These are phyloP conservation scores for Trametes versicolor DNA, from an alignment of 1,284 basidiomycete genomes.

Conservation along the genomic window DNA sequence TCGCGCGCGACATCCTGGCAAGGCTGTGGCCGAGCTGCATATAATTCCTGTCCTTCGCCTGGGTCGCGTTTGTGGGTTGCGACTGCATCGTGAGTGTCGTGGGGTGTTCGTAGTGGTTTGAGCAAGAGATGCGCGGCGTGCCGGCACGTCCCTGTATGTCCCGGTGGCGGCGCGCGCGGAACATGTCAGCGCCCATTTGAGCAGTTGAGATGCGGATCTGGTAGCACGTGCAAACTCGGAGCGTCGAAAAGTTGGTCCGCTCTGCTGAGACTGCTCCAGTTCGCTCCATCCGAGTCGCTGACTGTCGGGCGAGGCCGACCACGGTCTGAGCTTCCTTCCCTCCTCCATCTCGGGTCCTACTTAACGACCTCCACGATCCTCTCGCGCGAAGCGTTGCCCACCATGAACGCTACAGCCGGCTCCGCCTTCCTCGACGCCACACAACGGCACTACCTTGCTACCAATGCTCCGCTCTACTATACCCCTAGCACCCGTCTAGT, in stretches of 20 bases:
- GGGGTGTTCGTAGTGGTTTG: conserved; percentile 13
- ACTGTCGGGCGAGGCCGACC: background rate
- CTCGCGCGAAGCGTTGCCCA: conserved; percentile 3
- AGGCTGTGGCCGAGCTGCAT: conserved; percentile 71
- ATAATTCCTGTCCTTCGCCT: conserved; percentile 78
- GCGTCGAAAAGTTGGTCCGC: background rate
- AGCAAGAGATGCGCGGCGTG: conserved; percentile 3
- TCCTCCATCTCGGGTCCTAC: conserved; percentile 1
- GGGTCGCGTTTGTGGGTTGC: conserved; percentile 66
- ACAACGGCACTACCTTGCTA: conserved; percentile 41
- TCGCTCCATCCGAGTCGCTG: conserved; percentile 6
- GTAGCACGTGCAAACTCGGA: conserved; percentile 14
- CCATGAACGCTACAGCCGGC: conserved; percentile 39
- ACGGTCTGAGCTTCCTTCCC: background rate
- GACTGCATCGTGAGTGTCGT: conserved; percentile 36
- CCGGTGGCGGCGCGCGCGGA: background rate
- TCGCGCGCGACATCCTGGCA: conserved; percentile 65
- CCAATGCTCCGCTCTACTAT: conserved; percentile 42
- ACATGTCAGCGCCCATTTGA: conserved; percentile 6
- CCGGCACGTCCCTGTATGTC: background rate
- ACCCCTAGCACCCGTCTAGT: conserved; percentile 33
- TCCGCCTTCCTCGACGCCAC: conserved; percentile 34
- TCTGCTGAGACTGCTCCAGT: conserved; percentile 7
- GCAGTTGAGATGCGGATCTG: conserved; percentile 9
- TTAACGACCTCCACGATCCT: background rate